Evolutionary conservation across 2,329 filamentous ascomycete genomes (phyloP), one percentile per base, ranked within the genome.

Genomic region (Fusarium tricinctum): DNA sequence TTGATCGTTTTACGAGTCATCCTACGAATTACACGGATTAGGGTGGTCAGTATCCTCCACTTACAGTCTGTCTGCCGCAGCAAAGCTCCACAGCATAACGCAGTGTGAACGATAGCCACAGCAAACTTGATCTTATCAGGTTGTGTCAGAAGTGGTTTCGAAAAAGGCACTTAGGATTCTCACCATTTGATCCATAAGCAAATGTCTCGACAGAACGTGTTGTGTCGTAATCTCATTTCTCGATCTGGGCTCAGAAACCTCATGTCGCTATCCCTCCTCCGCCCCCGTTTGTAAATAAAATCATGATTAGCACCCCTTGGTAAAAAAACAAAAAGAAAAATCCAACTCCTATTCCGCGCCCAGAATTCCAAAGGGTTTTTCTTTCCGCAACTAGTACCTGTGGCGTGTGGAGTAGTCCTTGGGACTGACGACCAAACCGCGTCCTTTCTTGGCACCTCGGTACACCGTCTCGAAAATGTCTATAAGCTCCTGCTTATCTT

Each of bases 391-490:
- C 66, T 74, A 74, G 46, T 74, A 74, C 10, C 72, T 61, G 33
- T 74, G 72, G 54, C 72, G 63, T 1, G 72, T 74, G 14, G 70
- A 73, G 62, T 74, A 74, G 73, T 78, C 94, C 85, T 98, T 99
- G 1, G 95, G 96, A 77, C 93, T 97, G 70, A 98, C 94, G 40
- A 99, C 96, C 73, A 99, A 82, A 91, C 97, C 96, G 53, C 95
- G 86, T 1, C 97, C 96, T 83, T 99, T 99, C 86, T 97, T 98
- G 32, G 96, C 96, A n/a, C 96, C 96, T 61, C 94, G 90, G 79
- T 98, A 99, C 65, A 99, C 94, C 6, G 94, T 97, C 85, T 99
- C 96, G 76, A 98, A 90, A 71, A 99, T 99, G 81, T 99, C 96
- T 75, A 99, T 97, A 75, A 99, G 85, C 83, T 99, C 96, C 80